Percentiles rank a stretch among this genome's conserved stretches.
Conservation (phyloP, 2,329 filamentous ascomycete genomes). For the Xylaria sp. region DNA sequence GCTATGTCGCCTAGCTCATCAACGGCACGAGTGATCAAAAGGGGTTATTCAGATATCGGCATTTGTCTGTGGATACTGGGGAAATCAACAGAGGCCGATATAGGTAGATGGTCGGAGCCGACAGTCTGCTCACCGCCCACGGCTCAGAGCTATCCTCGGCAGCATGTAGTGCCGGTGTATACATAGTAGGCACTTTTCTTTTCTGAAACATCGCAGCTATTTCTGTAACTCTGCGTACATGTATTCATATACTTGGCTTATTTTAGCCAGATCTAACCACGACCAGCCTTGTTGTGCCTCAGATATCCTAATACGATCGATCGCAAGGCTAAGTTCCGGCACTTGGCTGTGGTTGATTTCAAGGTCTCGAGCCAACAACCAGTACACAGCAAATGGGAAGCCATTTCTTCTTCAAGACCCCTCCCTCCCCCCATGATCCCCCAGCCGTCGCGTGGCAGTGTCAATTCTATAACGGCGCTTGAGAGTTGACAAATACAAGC, state of each 20-base stretch:
- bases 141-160: background rate
- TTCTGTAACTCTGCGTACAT: background rate
- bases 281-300: background rate
- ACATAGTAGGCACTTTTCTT: background rate
- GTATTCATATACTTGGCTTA: background rate
- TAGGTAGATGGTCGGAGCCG: background rate
- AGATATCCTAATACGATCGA: background rate
- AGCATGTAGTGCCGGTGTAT: background rate
- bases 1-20: background rate
- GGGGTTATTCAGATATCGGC: conserved; percentile 7
- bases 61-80: background rate
- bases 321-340: conserved; percentile 16
- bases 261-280: background rate
- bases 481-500: conserved; percentile 8
- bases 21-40: background rate
- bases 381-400: conserved; percentile 7
- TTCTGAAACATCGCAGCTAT: background rate
- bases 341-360: background rate
- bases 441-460: conserved; percentile 14
- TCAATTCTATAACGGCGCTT: conserved; percentile 13
- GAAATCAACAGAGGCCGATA: conserved; percentile 6
- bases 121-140: background rate
- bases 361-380: conserved; percentile 13
- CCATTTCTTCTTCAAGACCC: too few species aligned
- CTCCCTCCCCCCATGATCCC: too few species aligned